Conservation (phyloP, 768 basidiomycete genomes). For the Agaricus blazei region DNA sequence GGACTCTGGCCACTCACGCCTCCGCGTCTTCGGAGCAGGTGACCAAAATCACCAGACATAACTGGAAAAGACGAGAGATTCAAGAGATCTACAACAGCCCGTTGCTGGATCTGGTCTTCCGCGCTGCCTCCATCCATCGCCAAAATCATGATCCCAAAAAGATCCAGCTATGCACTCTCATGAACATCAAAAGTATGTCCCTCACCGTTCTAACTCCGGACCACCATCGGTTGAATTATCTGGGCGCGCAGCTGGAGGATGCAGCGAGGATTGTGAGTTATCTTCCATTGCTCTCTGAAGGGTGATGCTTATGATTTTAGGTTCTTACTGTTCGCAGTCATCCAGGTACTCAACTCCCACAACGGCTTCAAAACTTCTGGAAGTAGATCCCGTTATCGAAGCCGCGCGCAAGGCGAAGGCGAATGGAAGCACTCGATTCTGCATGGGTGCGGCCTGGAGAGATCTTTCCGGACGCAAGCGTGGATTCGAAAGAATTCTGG, state of each 20-base stretch:
- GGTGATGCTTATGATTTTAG: constrained; percentile 30
- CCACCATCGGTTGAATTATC: constrained; percentile 9
- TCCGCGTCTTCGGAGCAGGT: constrained; percentile 20
- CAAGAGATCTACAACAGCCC: constrained; percentile 82
- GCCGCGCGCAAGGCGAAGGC: constrained; percentile 92
- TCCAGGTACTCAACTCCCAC: constrained; percentile 89
- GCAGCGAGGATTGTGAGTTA: constrained; percentile 85
- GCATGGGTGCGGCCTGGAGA: constrained; percentile 99
- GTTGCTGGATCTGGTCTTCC: constrained; percentile 84
- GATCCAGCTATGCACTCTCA: constrained; percentile 93
- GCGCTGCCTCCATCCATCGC: constrained; percentile 80
- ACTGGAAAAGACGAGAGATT: constrained; percentile 80
- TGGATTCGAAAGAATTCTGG: constrained; percentile 88
- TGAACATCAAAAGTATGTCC: constrained; percentile 95
- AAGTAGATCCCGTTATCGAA: constrained; percentile 87
- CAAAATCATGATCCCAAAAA: constrained; percentile 83
- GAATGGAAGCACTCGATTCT: constrained; percentile 96
- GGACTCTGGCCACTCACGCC: constrained; percentile 64
- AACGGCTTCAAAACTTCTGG: constrained; percentile 80
- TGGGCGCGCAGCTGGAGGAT: constrained; percentile 72
- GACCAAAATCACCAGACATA: constrained; percentile 38
- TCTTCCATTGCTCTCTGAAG: background rate
- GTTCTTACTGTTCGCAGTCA: constrained; percentile 97
- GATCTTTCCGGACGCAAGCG: constrained; percentile 90
- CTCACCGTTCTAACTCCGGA: constrained; percentile 19